Base-by-base conservation (phyloP, 2,329 filamentous ascomycete genomes). In the Penicillium sclerotigenum region DNA sequence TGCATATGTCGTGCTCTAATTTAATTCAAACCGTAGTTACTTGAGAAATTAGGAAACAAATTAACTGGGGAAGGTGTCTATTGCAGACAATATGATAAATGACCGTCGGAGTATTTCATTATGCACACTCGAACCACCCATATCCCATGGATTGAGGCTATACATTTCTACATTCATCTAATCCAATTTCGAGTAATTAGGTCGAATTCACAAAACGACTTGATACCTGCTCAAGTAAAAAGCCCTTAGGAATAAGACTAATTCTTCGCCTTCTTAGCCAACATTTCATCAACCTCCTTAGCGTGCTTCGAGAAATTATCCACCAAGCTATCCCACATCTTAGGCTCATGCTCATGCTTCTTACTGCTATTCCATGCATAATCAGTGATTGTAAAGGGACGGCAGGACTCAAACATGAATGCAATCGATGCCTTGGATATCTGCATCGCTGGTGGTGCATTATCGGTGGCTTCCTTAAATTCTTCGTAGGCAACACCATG, bases 301-400 rank as follows among this genome's bases (percentile, higher is more conserved):
- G 72, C 69, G 59, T 81, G 75, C 45, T 65, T 70, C 0, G 74
- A 77, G 57, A 83, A 82, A 61, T 81, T 80, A 62, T 81, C 80
- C 1, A 83, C 78, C 9, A 83, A 68, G 50, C 75, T 71, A 65
- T 83, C 80, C 80, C 80, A 83, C 80, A 82, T 79, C 61, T 75
- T 78, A 1, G 76, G 76, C 51, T 80, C 77, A 54, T 79, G 77
- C 58, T 78, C 77, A 54, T 78, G 73, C 50, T 73, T 73, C 59
- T 79, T 70, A 7, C 60, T 47, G 18, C 70, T 73, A 26, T 65
- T 69, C 69, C 71, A 73, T 6, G 71, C 70, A 42, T 66, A 73
- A 8, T 73, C 71, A 0, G 71, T 72, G 37, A 73, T 72, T 1
- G 70, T 72, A 55, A 72, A 73, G 0, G 69, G 68, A 9, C 71